A percentile compares a stretch with the other conserved stretches of the same genome.
These are phyloP conservation scores for Dichotomopilus funicola DNA, from an alignment of 2,329 filamentous ascomycete species.

Conservation along the genomic window DNA sequence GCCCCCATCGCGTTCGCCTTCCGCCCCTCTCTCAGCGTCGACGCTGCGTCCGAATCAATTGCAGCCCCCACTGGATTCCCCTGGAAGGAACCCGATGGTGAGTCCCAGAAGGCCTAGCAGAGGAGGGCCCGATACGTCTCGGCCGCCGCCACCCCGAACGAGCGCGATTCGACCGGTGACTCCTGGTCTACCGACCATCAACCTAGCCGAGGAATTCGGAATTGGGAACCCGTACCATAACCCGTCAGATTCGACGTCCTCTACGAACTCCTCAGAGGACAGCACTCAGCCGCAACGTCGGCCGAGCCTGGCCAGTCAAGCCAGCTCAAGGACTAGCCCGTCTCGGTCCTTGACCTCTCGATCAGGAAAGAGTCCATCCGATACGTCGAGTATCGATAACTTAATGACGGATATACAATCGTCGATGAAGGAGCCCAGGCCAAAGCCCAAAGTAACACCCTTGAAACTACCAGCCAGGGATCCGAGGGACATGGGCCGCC, in stretches of 20 bases:
- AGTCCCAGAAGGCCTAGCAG: constrained; percentile 36
- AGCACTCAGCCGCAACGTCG: constrained; percentile 35
- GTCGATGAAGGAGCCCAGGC: constrained; percentile 39
- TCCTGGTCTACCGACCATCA: constrained; percentile 36
- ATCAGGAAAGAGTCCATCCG: constrained; percentile 35
- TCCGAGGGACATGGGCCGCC: constrained; percentile 28
- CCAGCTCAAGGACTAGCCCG: constrained; percentile 55
- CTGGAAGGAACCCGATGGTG: constrained; percentile 21
- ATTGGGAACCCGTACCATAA: constrained; percentile 58
- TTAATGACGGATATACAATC: constrained; percentile 52
- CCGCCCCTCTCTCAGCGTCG: constrained; percentile 34
- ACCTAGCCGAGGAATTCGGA: constrained; percentile 55
- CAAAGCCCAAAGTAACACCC: constrained; percentile 20
- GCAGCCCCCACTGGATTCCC: constrained; percentile 18
- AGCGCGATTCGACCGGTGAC: constrained; percentile 40
- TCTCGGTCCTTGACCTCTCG: constrained; percentile 35
- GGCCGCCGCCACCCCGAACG: constrained; percentile 47
- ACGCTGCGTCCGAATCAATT: constrained; percentile 30
- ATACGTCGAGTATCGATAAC: constrained; percentile 42
- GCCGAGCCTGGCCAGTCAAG: constrained; percentile 48
- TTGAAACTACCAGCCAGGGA: constrained; percentile 19
- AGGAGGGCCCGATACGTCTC: constrained; percentile 42
- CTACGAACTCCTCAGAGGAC: constrained; percentile 51
- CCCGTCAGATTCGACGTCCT: constrained; percentile 58
- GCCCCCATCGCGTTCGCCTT: constrained; percentile 39